phyloP scores from a whole-genome alignment of 192 early-diverging fungal species.

The Tieghemiomyces parasiticus region DNA sequence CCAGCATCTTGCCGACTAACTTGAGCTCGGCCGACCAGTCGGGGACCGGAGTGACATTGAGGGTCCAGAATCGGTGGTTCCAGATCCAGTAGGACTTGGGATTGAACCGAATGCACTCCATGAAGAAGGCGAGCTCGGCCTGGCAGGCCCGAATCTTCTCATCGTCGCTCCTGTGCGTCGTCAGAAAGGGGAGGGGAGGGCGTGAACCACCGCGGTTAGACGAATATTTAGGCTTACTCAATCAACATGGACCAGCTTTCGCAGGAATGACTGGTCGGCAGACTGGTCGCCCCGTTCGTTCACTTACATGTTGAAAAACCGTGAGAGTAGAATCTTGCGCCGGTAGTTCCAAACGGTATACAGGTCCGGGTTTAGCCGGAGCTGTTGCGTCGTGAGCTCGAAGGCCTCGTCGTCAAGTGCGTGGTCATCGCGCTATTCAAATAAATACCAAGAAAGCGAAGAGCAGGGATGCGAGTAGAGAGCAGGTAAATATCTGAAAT shows the following conservation, averaged over 20 bases:
- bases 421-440: conserved; percentile 3
- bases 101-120: conserved; percentile 52
- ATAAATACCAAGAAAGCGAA: no score
- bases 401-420: conserved; percentile 34
- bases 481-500: no score
- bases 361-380: conserved; percentile 76
- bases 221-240: neutral
- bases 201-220: neutral
- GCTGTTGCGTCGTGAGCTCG: conserved; percentile 44
- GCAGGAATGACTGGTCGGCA: no score
- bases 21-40: conserved; percentile 66
- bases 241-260: no score
- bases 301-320: conserved; percentile 14
- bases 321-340: conserved; percentile 41
- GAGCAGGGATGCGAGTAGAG: no score
- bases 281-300: no score
- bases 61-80: conserved; percentile 89
- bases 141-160: conserved; percentile 28
- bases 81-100: conserved; percentile 98
- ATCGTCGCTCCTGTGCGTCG: conserved; percentile 12
- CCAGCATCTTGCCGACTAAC: conserved; percentile 63
- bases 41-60: conserved; percentile 57
- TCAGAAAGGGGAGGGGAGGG: neutral
- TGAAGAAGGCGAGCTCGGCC: conserved; percentile 61
- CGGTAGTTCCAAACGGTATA: conserved; percentile 95